A percentile compares a stretch with the other conserved stretches of the same genome.
Conservation (phyloP, 176 grass and related monocot species). For the Alopecurus myosuroides region DNA sequence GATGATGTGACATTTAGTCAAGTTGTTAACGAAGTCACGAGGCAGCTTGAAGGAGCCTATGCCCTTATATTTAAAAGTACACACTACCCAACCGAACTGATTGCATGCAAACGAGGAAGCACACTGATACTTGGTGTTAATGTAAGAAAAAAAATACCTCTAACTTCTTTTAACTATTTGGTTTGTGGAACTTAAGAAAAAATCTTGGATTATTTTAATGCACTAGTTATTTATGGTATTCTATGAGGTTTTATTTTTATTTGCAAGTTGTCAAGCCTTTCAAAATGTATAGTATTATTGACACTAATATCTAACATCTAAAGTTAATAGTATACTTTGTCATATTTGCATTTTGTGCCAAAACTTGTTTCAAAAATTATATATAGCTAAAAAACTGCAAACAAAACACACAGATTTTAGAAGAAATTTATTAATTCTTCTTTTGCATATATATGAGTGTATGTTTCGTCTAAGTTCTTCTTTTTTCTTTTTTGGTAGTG, state of each 20-base stretch:
- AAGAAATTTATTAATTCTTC: not conserved
- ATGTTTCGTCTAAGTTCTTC: no score
- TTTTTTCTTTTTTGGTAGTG: no score
- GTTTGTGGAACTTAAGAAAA: not conserved
- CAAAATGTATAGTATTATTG: not conserved
- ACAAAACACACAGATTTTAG: not conserved
- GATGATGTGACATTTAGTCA: conserved; percentile 82
- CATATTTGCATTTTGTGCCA: not conserved
- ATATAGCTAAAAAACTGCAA: not conserved
- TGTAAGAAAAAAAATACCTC: conserved; percentile 46
- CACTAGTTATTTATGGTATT: not conserved
- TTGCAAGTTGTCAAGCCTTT: not conserved
- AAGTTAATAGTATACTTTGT: not conserved
- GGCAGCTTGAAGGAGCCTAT: conserved; percentile 96
- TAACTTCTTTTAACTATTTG: not conserved
- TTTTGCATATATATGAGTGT: not conserved
- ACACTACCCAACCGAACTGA: conserved; percentile 87
- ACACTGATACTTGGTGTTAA: conserved; percentile 88
- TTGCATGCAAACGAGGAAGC: conserved; percentile 88
- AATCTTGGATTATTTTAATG: not conserved
- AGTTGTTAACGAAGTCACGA: conserved; percentile 96
- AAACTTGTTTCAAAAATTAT: not conserved
- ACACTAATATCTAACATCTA: not conserved
- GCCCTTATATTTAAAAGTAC: conserved; percentile 96
- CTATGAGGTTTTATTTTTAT: not conserved